Evolutionary conservation across 495 filamentous ascomycete genomes (phyloP), one percentile per base, ranked within the genome.

Genomic region (Alectoria sarmentosa): DNA sequence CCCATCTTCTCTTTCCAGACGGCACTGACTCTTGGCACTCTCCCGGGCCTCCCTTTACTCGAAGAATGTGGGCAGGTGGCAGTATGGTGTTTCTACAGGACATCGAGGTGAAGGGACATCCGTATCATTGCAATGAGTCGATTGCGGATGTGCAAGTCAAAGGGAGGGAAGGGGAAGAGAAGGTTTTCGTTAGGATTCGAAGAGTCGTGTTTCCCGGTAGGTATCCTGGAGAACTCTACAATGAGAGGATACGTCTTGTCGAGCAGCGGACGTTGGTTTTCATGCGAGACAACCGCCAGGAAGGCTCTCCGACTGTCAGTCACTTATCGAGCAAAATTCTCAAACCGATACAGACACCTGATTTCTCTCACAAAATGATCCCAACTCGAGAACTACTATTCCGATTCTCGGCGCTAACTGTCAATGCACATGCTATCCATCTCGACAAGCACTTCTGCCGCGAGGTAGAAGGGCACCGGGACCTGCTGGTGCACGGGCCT

Each of bases 341-440:
- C 10, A 73, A 72, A 64, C 58, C 65, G 63, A 75, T 76, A 7
- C 66, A 72, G 10, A 42, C 73, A 14, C 80, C 88, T 5, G 77
- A 83, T n/a, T 86, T 87, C 68, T 80, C 77, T 23, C 82, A 88
- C 71, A 76, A 74, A 1, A 76, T 95, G 21, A 77, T 70, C 0
- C 90, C 90, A 0, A 86, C 84, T 21, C 75, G 80, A 6, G 76
- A 80, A 30, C 78, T 96, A 0, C 82, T 96, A 37, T 93, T 92
- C 75, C 85, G 90, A n/a, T 96, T 88, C 76, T 90, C 86, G 37
- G 90, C 90, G 0, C 80, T 96, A 23, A 91, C 87, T 8, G 91
- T 88, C 80, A 96, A 96, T 73, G 88, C 90, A 9, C 91, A 96
- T 71, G 76, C 80, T 9, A 95, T 96, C 63, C 91, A 96, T 69